Conservation (phyloP, 2,329 filamentous ascomycete genomes). For the Xylariomycetidae sp. region DNA sequence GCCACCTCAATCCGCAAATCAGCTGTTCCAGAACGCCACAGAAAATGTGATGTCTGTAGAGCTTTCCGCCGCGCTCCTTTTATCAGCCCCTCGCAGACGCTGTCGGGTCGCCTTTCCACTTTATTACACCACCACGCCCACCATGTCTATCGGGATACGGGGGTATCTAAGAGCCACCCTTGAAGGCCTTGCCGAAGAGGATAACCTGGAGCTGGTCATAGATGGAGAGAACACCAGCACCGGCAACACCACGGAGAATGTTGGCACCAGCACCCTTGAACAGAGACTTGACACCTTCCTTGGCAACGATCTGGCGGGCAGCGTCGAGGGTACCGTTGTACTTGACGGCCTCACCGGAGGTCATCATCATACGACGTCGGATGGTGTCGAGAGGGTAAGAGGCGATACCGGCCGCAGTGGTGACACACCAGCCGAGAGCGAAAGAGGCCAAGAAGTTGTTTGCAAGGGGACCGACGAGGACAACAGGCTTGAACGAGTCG, state of each 20-base stretch:
- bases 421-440: constrained; percentile 97
- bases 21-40: constrained; percentile 33
- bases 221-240: constrained; percentile 99
- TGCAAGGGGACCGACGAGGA: constrained; percentile 85
- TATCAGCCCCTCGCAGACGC: constrained; percentile 34
- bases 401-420: constrained; percentile 99
- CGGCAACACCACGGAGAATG: constrained; percentile 99
- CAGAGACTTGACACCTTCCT: constrained; percentile 96
- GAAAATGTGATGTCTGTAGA: constrained; percentile 30
- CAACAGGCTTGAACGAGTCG: constrained; percentile 99
- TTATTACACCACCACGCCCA: constrained; percentile 33
- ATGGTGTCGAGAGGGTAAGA: constrained; percentile 99
- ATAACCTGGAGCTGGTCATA: constrained; percentile 99
- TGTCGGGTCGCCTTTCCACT: constrained; percentile 22
- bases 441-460: constrained; percentile 99
- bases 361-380: constrained; percentile 99
- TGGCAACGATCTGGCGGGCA: constrained; percentile 91
- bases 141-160: constrained; percentile 39
- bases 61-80: constrained; percentile 39
- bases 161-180: constrained; percentile 51
- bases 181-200: constrained; percentile 99
- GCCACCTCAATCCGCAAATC: constrained; percentile 28
- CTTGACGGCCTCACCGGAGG: constrained; percentile 95
- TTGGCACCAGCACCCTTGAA: constrained; percentile 99
- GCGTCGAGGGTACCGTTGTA: constrained; percentile 97